Evolutionary conservation across 2,329 filamentous ascomycete genomes (phyloP).

Genomic region (Nemania abortiva): DNA sequence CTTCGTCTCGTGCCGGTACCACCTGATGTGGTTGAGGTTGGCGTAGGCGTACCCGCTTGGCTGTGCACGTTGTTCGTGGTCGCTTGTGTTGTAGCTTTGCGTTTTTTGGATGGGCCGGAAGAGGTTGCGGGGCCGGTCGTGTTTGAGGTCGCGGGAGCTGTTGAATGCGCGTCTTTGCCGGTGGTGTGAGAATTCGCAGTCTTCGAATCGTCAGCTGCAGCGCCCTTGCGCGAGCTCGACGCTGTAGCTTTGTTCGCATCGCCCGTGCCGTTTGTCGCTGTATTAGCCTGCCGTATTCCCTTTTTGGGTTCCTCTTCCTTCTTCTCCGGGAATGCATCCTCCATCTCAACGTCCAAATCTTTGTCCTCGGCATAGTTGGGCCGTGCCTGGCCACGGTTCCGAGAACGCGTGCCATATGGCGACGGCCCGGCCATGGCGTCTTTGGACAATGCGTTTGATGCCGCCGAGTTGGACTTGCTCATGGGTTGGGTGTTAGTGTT

Average conservation of each 20-base stretch:
- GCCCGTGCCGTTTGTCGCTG: conserved; percentile 49
- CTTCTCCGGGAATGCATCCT: conserved; percentile 73
- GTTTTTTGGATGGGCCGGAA: conserved; percentile 75
- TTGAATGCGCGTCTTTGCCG: conserved; percentile 46
- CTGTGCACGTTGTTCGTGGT: conserved; percentile 48
- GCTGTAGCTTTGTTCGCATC: conserved; percentile 49
- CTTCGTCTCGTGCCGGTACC: conserved; percentile 48
- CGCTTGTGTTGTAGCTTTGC: conserved; percentile 75
- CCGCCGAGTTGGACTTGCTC: conserved; percentile 61
- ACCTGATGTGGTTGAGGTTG: conserved; percentile 43
- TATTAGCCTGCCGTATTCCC: conserved; percentile 61
- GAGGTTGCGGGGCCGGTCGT: conserved; percentile 40
- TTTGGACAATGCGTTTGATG: conserved; percentile 61
- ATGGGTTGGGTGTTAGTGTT: conserved; percentile 60
- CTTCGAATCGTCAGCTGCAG: conserved; percentile 50
- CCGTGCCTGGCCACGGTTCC: conserved; percentile 85
- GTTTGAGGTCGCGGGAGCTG: conserved; percentile 44
- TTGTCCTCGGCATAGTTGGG: conserved; percentile 96
- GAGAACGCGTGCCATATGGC: conserved; percentile 92
- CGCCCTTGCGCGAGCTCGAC: conserved; percentile 57
- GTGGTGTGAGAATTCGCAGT: conserved; percentile 43
- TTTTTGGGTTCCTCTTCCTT: conserved; percentile 71
- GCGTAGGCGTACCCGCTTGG: conserved; percentile 47
- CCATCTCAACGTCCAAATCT: conserved; percentile 87
- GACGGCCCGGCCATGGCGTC: conserved; percentile 68